Evolutionary conservation across 2,329 filamentous ascomycete genomes (phyloP).

Genomic region (Albophoma yamanashiensis): DNA sequence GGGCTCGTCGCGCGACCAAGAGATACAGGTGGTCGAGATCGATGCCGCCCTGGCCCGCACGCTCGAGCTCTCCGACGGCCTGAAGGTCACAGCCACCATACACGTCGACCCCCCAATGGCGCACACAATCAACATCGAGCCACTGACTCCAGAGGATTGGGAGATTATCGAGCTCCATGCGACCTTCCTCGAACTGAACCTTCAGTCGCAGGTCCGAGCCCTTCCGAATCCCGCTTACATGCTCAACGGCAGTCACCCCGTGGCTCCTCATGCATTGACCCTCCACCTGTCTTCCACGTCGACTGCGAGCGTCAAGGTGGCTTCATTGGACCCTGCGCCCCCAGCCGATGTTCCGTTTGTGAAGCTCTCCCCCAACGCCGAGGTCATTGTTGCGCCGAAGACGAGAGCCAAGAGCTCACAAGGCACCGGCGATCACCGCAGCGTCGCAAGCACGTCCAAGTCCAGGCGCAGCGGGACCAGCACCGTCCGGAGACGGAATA

Average conservation of each 20-base stretch:
- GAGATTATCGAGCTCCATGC: slow-evolving; percentile 98
- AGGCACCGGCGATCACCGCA: slow-evolving; percentile 62
- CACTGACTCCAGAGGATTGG: slow-evolving; percentile 91
- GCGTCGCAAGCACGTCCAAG: slow-evolving; percentile 68
- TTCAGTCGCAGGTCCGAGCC: slow-evolving; percentile 85
- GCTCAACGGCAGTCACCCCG: slow-evolving; percentile 35
- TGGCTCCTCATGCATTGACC: slow-evolving; percentile 67
- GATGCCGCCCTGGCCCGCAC: slow-evolving; percentile 75
- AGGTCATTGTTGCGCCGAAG: slow-evolving; percentile 96
- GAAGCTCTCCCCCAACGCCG: slow-evolving; percentile 86
- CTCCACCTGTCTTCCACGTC: slow-evolving; percentile 92
- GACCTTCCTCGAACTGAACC: slow-evolving; percentile 87
- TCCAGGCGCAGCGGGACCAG: slow-evolving; percentile 72
- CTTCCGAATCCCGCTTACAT: slow-evolving; percentile 73
- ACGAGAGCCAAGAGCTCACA: slow-evolving; percentile 60
- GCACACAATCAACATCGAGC: slow-evolving; percentile 94
- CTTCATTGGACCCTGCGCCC: slow-evolving; percentile 68
- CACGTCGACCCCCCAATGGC: slow-evolving; percentile 86
- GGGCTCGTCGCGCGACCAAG: slow-evolving; percentile 58
- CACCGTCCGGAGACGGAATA: slow-evolving; percentile 45
- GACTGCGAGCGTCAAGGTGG: slow-evolving; percentile 81
- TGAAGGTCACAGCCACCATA: slow-evolving; percentile 61
- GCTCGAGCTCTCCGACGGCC: slow-evolving; percentile 68
- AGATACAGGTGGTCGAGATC: slow-evolving; percentile 69
- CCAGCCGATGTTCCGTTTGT: slow-evolving; percentile 65